Evolutionary conservation across 2,329 filamentous ascomycete species (phyloP), one percentile per base, ranked within the genome.

Genomic region (Diaporthe helianthi): DNA sequence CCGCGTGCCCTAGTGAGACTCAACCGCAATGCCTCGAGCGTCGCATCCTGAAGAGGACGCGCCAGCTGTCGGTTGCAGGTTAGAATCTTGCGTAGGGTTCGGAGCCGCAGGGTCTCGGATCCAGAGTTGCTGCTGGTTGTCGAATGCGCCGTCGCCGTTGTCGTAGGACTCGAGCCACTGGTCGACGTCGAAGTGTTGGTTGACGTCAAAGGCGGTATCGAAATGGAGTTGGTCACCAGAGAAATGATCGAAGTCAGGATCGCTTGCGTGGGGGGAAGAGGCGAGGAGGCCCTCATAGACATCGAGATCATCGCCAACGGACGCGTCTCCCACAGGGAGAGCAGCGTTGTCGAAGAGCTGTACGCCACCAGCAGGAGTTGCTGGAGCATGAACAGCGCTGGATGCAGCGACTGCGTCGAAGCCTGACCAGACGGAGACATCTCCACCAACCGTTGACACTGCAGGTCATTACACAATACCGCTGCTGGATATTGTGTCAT

Each of bases 401-500:
- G 79, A 70, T 76, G 76, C 73, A 77, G 77, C 78, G 77, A 79
- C 76, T 80, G 82, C 78, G 76, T 83, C 73, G 80, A 83, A 75
- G 77, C 78, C 78, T 74, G 77, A 78, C 81, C 83, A 76, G 80
- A 79, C 79, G 79, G 80, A 77, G 83, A 81, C 80, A 83, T 84
- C 82, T 87, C 87, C 86, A 84, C 88, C 92, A 92, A 95, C 91
- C 70, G 70, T 69, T 89, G 96, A 98, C 96, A 99, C 96, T 92
- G 96, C 96, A 97, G 96, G 96, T 97, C 96, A 68, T 71, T 71
- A 81, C 92, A 98, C 96, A 98, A 98, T 95, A 98, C 91, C 94
- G 88, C 96, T 87, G 96, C 96, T 98, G 96, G 94, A 97, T 97
- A 94, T 98, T 98, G 96, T 98, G 94, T 96, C 96, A 89, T 84